Conservation (phyloP, 148 eudicot species). For the Fallopia convolvulus region DNA sequence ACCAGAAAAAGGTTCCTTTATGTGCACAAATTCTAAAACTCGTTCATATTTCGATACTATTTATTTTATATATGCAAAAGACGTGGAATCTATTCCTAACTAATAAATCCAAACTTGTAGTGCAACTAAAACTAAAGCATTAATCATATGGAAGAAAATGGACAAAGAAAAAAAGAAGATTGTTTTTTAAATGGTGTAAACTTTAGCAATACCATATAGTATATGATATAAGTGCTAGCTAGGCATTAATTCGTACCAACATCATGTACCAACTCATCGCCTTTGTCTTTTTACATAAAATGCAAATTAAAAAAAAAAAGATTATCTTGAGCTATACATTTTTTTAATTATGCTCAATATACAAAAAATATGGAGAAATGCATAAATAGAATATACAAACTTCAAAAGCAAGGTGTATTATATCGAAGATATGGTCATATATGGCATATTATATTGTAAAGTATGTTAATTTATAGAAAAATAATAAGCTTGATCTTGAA, state of each 20-base stretch:
- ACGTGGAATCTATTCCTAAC: not conserved
- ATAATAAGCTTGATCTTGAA: constrained; percentile 19
- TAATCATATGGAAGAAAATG: not conserved
- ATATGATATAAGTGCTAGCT: not conserved
- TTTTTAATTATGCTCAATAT: not conserved
- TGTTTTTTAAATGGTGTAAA: not conserved
- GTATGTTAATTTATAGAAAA: not conserved
- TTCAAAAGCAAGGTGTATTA: not conserved
- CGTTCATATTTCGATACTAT: not conserved
- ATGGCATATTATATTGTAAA: constrained; percentile 2
- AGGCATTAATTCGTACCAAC: not conserved
- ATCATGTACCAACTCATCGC: not conserved
- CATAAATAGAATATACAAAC: not conserved
- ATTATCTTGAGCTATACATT: not conserved
- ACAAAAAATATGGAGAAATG: not conserved
- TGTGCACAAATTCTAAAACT: not conserved
- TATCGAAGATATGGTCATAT: not conserved
- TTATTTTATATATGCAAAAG: not conserved
- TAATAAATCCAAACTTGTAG: not conserved
- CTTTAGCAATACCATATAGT: not conserved
- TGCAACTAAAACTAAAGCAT: not conserved
- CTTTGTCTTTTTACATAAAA: not conserved
- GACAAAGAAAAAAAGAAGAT: not conserved
- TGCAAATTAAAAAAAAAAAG: not conserved
- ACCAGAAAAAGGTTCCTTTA: not conserved